Conservation (phyloP, 495 filamentous ascomycete species). For the Pyrenopolyporus hunteri region DNA sequence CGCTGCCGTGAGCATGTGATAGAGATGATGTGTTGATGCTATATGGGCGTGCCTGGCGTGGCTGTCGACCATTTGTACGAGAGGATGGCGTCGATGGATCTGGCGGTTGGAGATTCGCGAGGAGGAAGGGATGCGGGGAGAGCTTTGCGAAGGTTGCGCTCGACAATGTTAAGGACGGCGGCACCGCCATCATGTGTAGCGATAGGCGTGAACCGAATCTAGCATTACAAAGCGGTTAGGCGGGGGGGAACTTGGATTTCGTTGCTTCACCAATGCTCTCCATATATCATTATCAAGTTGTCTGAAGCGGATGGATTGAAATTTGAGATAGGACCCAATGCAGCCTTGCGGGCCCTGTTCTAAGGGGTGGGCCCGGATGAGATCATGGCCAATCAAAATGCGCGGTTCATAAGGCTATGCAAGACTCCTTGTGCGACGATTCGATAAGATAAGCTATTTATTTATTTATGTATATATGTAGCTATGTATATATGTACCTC, state of each 20-base stretch:
- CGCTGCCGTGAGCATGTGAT: constrained; percentile 85
- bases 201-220: too few species aligned
- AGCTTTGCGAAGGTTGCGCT: constrained; percentile 86
- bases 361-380: not conserved
- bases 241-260: not conserved
- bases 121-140: constrained; percentile 85
- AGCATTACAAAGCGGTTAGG: not conserved
- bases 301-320: constrained; percentile 19
- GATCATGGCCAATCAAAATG: constrained; percentile 12
- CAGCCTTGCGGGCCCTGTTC: constrained; percentile 28
- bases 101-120: constrained; percentile 77
- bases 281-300: not conserved
- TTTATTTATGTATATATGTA: too few species aligned
- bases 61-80: constrained; percentile 79
- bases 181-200: constrained; percentile 37
- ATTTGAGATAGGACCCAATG: constrained; percentile 22
- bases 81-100: constrained; percentile 58
- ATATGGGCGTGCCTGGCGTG: constrained; percentile 70
- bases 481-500: too few species aligned
- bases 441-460: constrained; percentile 28
- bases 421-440: not conserved
- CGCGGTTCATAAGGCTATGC: constrained; percentile 5
- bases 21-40: constrained; percentile 79
- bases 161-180: constrained; percentile 67
- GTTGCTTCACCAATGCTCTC: constrained; percentile 1